Base-by-base conservation (phyloP, 345 rosid genomes). In the Eucalyptus globulus region DNA sequence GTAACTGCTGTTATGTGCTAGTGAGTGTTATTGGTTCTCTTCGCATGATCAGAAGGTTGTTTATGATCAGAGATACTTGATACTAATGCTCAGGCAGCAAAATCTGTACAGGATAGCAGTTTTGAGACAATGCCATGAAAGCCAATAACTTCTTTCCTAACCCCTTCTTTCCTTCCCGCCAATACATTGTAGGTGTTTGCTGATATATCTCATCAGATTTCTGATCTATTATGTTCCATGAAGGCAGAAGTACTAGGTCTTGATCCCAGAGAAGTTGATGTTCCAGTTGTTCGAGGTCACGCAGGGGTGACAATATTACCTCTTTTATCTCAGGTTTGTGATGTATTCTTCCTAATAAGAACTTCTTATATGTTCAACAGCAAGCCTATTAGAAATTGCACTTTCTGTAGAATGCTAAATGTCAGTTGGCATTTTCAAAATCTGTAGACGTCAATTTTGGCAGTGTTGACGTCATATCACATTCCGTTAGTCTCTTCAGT, bases 181-280 rank as follows among this genome's bases (percentile, higher is more conserved):
- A 26, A 56, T 24, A 56, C 0, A 4, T 10, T 56, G 62, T 56
- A 56, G 65, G 13, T 26, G 80, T 1, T 34, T 1, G 80, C 24
- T 34, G 11, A 29, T 16, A 69, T 69, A 34, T 69, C 13, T 31
- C 24, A 31, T 31, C 24, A 69, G 80, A 69, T 16, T 31, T 69
- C 21, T 69, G 12, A 8, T 34, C 80, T 69, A 34, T 69, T 34
- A 69, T 16, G 72, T 80, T 86, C 34, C 62, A 19, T 91, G 54
- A 93, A 98, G 97, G 99, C 97, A 49, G 99, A 98, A 93, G 97
- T 96, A 91, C 92, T 96, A 90, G 99, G 98, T 65, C 96, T 96
- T 90, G 97, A 97, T 93, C 99, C 98, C 21, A 93, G 98, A 93
- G 96, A 95, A 91, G 98, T 97, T 44, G 95, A 95, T 92, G 98